These are phyloP conservation scores for Solidago caesia DNA, from an alignment of 129 eudicot species.

Conservation along the genomic window DNA sequence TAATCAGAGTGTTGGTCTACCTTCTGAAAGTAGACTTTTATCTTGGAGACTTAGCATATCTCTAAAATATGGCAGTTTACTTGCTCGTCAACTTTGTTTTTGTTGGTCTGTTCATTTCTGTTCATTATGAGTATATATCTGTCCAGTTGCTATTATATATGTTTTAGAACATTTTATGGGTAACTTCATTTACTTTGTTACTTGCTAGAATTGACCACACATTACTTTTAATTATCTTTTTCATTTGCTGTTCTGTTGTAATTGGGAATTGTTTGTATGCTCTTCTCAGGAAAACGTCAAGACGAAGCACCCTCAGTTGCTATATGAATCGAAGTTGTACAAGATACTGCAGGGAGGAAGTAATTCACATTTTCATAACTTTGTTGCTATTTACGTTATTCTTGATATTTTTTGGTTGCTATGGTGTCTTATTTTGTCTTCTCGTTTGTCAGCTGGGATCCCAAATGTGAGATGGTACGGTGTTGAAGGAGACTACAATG, in stretches of 20 bases:
- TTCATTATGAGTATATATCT: too few relatives aligned
- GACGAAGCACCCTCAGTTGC: slow-evolving; percentile 90
- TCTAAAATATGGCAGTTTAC: too few relatives aligned
- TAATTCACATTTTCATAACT: slow-evolving; percentile 39
- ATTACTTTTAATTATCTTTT: not conserved
- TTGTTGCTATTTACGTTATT: not conserved
- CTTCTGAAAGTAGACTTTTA: too few relatives aligned
- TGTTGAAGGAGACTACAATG: slow-evolving; percentile 95
- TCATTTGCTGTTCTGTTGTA: not conserved
- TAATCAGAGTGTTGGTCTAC: too few relatives aligned
- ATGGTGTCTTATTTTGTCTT: slow-evolving; percentile 19
- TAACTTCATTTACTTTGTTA: not conserved
- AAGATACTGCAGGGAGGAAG: slow-evolving; percentile 96
- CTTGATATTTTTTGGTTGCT: slow-evolving; percentile 12
- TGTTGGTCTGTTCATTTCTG: too few relatives aligned
- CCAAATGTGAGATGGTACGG: slow-evolving; percentile 91
- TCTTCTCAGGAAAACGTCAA: slow-evolving; percentile 47
- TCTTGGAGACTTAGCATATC: too few relatives aligned
- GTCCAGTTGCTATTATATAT: too few relatives aligned
- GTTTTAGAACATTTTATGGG: too few relatives aligned
- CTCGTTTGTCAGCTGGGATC: slow-evolving; percentile 67
- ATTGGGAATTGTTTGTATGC: slow-evolving; percentile 4
- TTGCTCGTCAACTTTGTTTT: too few relatives aligned
- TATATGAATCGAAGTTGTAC: slow-evolving; percentile 85
- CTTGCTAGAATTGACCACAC: not conserved